Percentiles rank a stretch among this genome's conserved stretches.
Conservation (phyloP, 2,329 filamentous ascomycete genomes). For the Venturia effusa region DNA sequence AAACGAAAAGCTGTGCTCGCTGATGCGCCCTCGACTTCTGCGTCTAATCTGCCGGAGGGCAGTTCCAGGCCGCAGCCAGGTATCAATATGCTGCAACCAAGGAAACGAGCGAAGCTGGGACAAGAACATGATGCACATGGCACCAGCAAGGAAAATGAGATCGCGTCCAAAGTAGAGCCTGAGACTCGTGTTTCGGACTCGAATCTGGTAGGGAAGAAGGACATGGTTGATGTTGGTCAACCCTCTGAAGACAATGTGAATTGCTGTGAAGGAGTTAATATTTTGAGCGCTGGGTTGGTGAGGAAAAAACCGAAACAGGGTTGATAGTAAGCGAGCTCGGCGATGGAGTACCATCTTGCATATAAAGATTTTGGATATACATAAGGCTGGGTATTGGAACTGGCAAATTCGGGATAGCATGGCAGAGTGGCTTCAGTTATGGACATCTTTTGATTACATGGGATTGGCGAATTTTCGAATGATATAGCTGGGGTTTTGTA, state of each 20-base stretch:
- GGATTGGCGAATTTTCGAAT: neutral
- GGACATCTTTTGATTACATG: neutral
- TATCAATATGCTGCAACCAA: neutral
- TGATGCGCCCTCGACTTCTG: neutral
- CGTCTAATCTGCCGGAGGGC: neutral
- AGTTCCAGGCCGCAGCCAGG: neutral
- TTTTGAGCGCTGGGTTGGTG: conserved; percentile 13
- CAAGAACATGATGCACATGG: neutral
- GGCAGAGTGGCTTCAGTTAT: too few relatives aligned
- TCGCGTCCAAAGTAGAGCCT: neutral
- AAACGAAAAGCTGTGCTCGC: conserved; percentile 5
- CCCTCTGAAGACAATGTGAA: too few relatives aligned
- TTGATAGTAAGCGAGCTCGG: neutral
- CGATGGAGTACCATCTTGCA: neutral
- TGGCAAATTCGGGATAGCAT: neutral
- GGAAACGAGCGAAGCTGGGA: neutral
- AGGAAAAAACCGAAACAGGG: conserved; percentile 13
- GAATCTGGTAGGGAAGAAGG: neutral
- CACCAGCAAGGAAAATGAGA: neutral
- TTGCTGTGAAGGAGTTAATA: conserved; percentile 11
- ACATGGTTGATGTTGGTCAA: neutral
- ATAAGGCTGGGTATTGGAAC: neutral
- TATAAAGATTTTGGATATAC: neutral
- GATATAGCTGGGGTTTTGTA: too few relatives aligned
- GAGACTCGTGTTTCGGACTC: neutral